These are phyloP conservation scores for Hyaloscypha bicolor DNA, from an alignment of 495 filamentous ascomycete species.

Conservation along the genomic window DNA sequence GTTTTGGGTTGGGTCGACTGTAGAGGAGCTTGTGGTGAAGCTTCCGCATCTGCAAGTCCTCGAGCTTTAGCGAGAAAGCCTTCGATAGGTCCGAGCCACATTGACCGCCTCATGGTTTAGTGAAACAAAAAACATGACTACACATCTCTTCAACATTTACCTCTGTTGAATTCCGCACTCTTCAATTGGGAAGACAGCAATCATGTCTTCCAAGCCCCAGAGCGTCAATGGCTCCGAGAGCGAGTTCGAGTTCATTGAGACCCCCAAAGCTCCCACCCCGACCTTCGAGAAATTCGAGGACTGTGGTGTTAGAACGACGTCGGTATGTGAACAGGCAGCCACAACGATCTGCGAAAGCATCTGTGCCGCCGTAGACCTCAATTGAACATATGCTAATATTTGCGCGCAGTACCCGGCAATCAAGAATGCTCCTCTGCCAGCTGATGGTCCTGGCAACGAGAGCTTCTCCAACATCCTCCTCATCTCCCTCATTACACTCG, in stretches of 20 bases:
- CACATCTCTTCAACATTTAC: slow-evolving; percentile 10
- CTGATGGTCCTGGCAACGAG: slow-evolving; percentile 70
- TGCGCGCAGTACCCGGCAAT: slow-evolving; percentile 68
- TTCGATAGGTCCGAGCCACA: neutral
- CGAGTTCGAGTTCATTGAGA: slow-evolving; percentile 77
- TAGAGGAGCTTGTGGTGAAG: too few species aligned
- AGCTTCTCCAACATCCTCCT: slow-evolving; percentile 70
- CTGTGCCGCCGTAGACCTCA: slow-evolving; percentile 6
- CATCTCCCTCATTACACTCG: slow-evolving; percentile 53
- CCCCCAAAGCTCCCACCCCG: slow-evolving; percentile 64
- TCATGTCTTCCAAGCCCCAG: slow-evolving; percentile 34
- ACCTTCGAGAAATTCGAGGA: slow-evolving; percentile 60
- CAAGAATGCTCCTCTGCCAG: slow-evolving; percentile 79
- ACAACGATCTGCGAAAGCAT: slow-evolving; percentile 1
- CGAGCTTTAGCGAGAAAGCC: neutral
- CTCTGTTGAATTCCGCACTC: slow-evolving; percentile 11
- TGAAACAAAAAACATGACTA: neutral
- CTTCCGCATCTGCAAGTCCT: too few species aligned
- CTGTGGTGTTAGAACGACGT: slow-evolving; percentile 74
- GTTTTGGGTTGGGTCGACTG: too few species aligned
- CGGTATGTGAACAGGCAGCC: slow-evolving; percentile 50
- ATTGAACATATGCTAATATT: slow-evolving; percentile 35
- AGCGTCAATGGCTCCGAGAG: slow-evolving; percentile 41
- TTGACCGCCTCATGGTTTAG: neutral
- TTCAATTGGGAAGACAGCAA: slow-evolving; percentile 22